phyloP scores from a whole-genome alignment of 768 basidiomycete genomes.

The Leccinum obscurum region DNA sequence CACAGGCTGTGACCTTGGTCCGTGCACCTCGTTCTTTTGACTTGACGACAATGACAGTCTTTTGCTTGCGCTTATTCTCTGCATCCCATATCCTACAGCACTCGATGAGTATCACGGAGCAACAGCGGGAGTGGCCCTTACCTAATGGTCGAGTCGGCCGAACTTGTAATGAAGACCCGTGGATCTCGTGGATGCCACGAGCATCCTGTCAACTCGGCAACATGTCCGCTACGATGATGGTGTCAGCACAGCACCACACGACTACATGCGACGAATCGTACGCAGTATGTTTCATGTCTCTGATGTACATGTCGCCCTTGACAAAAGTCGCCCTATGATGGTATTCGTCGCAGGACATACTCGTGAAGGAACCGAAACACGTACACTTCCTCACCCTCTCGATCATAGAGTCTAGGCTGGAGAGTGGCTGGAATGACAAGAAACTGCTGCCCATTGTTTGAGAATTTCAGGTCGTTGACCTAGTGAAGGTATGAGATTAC shows the following conservation, averaged over 20 bases:
- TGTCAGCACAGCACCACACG: slow-evolving; percentile 9
- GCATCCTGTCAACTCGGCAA: slow-evolving; percentile 86
- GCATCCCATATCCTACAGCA: slow-evolving; percentile 85
- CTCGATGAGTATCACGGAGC: slow-evolving; percentile 5
- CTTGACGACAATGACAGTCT: slow-evolving; percentile 94
- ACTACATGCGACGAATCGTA: slow-evolving; percentile 42
- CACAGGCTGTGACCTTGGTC: slow-evolving; percentile 86
- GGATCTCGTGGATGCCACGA: slow-evolving; percentile 91
- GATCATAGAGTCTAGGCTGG: slow-evolving; percentile 86
- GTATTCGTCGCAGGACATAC: slow-evolving; percentile 49
- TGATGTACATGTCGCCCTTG: slow-evolving; percentile 97
- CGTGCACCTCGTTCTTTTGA: slow-evolving; percentile 93
- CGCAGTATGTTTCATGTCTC: slow-evolving; percentile 99
- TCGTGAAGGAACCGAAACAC: slow-evolving; percentile 34
- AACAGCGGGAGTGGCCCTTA: slow-evolving; percentile 33
- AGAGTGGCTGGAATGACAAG: slow-evolving; percentile 86
- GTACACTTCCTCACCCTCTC: slow-evolving; percentile 92
- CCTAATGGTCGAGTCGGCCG: slow-evolving; percentile 96
- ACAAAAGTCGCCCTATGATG: slow-evolving; percentile 67
- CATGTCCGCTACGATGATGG: slow-evolving; percentile 72
- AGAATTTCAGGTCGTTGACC: slow-evolving; percentile 92
- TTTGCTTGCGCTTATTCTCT: slow-evolving; percentile 91
- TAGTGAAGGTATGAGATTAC: slow-evolving; percentile 31
- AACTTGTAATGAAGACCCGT: slow-evolving; percentile 85
- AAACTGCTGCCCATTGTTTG: slow-evolving; percentile 82